Evolutionary conservation across 192 early-diverging fungal genomes (phyloP).

Genomic region (Entomortierella beljakovae): DNA sequence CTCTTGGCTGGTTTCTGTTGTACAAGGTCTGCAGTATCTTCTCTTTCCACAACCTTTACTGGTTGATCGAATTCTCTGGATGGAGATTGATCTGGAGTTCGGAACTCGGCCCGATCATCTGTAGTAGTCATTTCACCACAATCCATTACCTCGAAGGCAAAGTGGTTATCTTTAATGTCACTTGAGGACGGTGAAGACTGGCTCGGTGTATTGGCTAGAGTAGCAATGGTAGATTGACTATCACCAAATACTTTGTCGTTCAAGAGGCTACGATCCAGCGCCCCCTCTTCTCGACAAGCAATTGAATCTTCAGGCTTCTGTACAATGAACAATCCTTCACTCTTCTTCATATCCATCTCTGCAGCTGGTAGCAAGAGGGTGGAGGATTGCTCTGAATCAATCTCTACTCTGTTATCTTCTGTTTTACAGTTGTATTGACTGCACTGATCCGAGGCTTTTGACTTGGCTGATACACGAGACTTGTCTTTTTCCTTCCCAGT

Average conservation of each 20-base stretch:
- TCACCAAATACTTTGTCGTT: no score
- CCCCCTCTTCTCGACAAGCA: not conserved
- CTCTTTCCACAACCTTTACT: not conserved
- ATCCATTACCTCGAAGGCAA: no score
- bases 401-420: no score
- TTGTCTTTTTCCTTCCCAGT: not conserved
- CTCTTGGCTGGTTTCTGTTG: not conserved
- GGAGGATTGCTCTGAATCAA: no score
- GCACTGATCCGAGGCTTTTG: not conserved
- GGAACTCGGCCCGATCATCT: no score
- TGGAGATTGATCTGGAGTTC: no score
- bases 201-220: no score
- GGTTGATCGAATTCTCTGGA: not conserved
- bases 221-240: not conserved
- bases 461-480: not conserved
- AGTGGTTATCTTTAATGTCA: no score
- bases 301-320: not conserved
- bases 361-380: no score
- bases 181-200: no score
- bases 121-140: not conserved
- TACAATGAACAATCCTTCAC: no score
- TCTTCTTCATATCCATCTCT: not conserved
- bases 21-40: not conserved
- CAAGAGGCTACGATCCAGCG: not conserved
- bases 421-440: no score